Percentiles rank a stretch among this genome's conserved stretches.
Evolutionary conservation across 495 filamentous ascomycete species (phyloP).

Genomic region (Physcia stellaris): DNA sequence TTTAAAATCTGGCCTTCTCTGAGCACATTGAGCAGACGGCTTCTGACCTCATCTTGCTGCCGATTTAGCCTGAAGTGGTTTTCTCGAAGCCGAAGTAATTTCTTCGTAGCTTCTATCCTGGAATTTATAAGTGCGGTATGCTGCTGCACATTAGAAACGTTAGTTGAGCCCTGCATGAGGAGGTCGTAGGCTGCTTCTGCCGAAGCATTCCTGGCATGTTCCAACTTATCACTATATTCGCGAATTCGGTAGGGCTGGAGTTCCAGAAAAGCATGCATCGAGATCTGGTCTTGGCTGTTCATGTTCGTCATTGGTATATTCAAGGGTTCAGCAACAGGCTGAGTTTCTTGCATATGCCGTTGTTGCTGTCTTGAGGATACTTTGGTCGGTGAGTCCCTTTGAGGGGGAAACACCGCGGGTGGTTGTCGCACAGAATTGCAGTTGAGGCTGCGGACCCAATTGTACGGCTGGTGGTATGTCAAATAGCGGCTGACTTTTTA

Average conservation of each 20-base stretch:
- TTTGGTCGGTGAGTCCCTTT: conserved; percentile 22
- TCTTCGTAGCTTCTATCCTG: conserved; percentile 15
- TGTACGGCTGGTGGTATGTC: background rate
- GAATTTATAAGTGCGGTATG: conserved; percentile 8
- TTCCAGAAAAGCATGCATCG: conserved; percentile 15
- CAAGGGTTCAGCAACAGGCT: background rate
- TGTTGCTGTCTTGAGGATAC: background rate
- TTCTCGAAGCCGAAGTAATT: conserved; percentile 9
- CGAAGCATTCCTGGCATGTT: conserved; percentile 8
- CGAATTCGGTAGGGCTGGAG: conserved; percentile 13
- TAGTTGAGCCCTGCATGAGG: conserved; percentile 6
- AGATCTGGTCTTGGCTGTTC: conserved; percentile 12
- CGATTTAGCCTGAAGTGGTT: conserved; percentile 8
- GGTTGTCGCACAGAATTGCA: background rate
- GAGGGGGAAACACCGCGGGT: conserved; percentile 21
- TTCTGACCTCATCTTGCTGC: conserved; percentile 8
- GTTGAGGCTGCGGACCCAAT: background rate
- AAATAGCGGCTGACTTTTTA: too few relatives aligned
- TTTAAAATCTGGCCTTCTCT: conserved; percentile 3
- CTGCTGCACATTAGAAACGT: conserved; percentile 5
- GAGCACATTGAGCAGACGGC: conserved; percentile 9
- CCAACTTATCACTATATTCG: conserved; percentile 11
- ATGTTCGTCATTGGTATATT: conserved; percentile 2
- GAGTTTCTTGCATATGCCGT: too few relatives aligned
- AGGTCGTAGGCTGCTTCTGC: conserved; percentile 8